These are phyloP conservation scores for Lactifluus piperatus DNA, from an alignment of 768 basidiomycete genomes.

Conservation along the genomic window DNA sequence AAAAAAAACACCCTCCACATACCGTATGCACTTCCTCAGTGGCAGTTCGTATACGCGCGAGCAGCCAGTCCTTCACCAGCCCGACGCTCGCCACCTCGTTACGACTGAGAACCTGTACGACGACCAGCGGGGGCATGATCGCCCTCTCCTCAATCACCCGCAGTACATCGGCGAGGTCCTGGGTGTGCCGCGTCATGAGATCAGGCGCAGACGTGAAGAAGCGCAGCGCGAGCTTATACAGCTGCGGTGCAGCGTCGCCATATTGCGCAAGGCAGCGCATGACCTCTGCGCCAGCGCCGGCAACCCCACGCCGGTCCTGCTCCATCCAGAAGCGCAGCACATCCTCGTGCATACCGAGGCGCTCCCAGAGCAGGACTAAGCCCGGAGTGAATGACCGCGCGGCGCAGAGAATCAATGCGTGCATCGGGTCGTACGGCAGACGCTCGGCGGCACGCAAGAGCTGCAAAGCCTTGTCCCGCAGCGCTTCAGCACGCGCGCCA, in stretches of 20 bases:
- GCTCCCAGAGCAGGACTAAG: constrained; percentile 86
- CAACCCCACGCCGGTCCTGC: constrained; percentile 35
- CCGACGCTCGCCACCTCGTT: constrained; percentile 90
- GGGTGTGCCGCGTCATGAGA: constrained; percentile 59
- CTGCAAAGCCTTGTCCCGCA: constrained; percentile 58
- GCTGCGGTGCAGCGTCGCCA: constrained; percentile 56
- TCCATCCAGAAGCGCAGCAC: constrained; percentile 92
- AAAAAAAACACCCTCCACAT: neutral
- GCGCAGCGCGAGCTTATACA: constrained; percentile 82
- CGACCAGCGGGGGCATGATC: constrained; percentile 83
- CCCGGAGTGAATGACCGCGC: constrained; percentile 75
- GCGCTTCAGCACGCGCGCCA: constrained; percentile 23
- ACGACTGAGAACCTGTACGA: constrained; percentile 81
- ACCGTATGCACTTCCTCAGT: constrained; percentile 75
- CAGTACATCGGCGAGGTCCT: constrained; percentile 63
- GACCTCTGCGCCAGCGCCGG: constrained; percentile 40
- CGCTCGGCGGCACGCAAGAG: constrained; percentile 48
- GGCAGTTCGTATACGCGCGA: constrained; percentile 64
- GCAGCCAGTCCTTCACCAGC: constrained; percentile 85
- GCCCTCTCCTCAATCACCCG: constrained; percentile 70
- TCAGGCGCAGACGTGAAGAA: constrained; percentile 81
- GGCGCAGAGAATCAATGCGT: constrained; percentile 93
- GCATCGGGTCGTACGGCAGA: constrained; percentile 76
- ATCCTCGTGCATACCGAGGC: constrained; percentile 92
- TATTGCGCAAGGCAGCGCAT: constrained; percentile 68